Conservation (phyloP, 2,329 filamentous ascomycete species). For the Epichloe sp. region DNA sequence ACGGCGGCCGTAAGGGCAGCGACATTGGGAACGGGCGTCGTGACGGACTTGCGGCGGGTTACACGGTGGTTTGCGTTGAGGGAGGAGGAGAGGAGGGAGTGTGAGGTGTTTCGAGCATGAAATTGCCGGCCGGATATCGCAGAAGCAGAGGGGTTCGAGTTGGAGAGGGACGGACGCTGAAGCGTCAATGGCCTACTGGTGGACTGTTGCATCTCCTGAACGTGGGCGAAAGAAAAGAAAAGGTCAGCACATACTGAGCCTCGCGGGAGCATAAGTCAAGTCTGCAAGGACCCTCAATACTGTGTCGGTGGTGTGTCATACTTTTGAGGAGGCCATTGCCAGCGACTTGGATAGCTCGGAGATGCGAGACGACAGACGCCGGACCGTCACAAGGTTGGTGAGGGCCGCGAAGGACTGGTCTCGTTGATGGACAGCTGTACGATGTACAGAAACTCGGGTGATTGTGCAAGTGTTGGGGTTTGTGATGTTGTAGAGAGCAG, state of each 20-base stretch:
- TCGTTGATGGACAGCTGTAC: constrained; percentile 5
- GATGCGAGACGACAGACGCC: constrained; percentile 20
- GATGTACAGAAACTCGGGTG: background rate
- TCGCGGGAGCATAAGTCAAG: constrained; percentile 18
- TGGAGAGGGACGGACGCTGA: constrained; percentile 46
- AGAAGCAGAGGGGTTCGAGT: constrained; percentile 43
- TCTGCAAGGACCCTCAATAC: constrained; percentile 13
- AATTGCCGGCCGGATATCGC: constrained; percentile 46
- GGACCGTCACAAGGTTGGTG: constrained; percentile 18
- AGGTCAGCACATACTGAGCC: constrained; percentile 22
- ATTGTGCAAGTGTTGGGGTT: constrained; percentile 3
- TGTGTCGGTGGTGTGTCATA: constrained; percentile 25
- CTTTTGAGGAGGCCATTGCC: constrained; percentile 52
- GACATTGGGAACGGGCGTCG: constrained; percentile 57
- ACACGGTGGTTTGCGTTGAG: constrained; percentile 76
- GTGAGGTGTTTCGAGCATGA: constrained; percentile 65
- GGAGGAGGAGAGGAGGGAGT: constrained; percentile 64
- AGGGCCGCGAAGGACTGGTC: constrained; percentile 8
- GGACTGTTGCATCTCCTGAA: constrained; percentile 50
- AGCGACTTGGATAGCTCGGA: constrained; percentile 22
- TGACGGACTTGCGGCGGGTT: constrained; percentile 87
- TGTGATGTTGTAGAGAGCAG: constrained; percentile 7
- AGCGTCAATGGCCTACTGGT: constrained; percentile 56
- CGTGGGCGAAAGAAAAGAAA: constrained; percentile 9
- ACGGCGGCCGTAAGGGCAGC: constrained; percentile 63